These are phyloP conservation scores for Clonostachys chloroleuca DNA, from an alignment of 2,329 filamentous ascomycete species.

Conservation along the genomic window DNA sequence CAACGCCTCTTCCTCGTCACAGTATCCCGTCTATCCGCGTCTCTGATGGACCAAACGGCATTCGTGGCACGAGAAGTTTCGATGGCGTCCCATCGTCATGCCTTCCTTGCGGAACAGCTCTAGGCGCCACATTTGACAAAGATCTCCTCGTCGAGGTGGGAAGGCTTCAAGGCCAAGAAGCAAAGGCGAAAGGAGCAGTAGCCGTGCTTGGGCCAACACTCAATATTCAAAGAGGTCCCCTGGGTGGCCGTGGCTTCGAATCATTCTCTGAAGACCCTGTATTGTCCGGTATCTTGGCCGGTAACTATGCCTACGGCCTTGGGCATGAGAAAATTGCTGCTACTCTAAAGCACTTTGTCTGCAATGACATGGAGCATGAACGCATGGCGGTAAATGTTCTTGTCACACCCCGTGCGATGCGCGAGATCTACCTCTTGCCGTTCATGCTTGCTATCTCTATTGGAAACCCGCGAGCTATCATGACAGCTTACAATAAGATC, in stretches of 20 bases:
- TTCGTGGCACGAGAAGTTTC: slow-evolving; percentile 21
- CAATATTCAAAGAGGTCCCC: slow-evolving; percentile 40
- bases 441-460: slow-evolving; percentile 38
- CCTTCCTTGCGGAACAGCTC: slow-evolving; percentile 18
- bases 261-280: slow-evolving; percentile 42
- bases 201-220: slow-evolving; percentile 64
- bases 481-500: slow-evolving; percentile 42
- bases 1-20: slow-evolving; percentile 7
- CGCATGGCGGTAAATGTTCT: slow-evolving; percentile 19
- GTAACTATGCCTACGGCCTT: slow-evolving; percentile 35
- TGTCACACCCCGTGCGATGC: slow-evolving; percentile 18
- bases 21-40: slow-evolving; percentile 17
- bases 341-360: slow-evolving; percentile 41
- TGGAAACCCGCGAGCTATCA: slow-evolving; percentile 33
- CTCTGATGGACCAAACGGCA: slow-evolving; percentile 25
- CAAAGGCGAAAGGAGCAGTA: slow-evolving; percentile 60
- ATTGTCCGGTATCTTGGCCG: slow-evolving; percentile 35
- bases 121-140: slow-evolving; percentile 60
- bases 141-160: slow-evolving; percentile 53
- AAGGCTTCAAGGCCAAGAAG: slow-evolving; percentile 50
- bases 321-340: slow-evolving; percentile 34
- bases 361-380: slow-evolving; percentile 30
- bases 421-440: slow-evolving; percentile 35
- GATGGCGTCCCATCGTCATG: slow-evolving; percentile 20
- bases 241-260: slow-evolving; percentile 43